phyloP scores from a whole-genome alignment of 768 basidiomycete genomes.

The Epithele typhae region DNA sequence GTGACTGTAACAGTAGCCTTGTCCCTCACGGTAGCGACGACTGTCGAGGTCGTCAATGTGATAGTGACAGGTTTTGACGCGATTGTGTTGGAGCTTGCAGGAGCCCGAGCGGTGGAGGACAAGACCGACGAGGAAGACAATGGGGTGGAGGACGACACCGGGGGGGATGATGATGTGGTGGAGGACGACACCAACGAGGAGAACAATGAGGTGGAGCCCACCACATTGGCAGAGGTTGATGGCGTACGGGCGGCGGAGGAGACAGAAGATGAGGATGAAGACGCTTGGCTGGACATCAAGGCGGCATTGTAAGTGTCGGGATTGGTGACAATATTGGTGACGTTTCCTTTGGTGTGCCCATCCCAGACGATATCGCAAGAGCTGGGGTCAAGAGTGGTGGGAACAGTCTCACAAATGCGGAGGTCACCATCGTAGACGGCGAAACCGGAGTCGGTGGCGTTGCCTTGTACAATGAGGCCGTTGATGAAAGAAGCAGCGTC shows the following conservation, averaged over 20 bases:
- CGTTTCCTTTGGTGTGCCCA: constrained; percentile 7
- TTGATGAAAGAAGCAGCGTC: constrained; percentile 50
- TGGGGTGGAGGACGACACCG: background rate
- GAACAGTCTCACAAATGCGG: constrained; percentile 54
- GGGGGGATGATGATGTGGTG: constrained; percentile 1
- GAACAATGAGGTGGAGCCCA: constrained; percentile 2
- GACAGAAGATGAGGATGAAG: background rate
- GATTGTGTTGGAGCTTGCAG: background rate
- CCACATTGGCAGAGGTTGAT: background rate
- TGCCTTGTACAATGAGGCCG: constrained; percentile 45
- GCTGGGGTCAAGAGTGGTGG: constrained; percentile 21
- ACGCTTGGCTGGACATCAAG: background rate
- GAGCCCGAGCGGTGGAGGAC: background rate
- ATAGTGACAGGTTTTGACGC: background rate
- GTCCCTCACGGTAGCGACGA: background rate
- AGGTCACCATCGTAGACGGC: constrained; percentile 48
- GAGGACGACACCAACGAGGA: background rate
- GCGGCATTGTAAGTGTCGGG: constrained; percentile 17
- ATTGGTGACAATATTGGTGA: background rate
- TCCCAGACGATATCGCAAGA: constrained; percentile 58
- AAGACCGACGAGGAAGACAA: constrained; percentile 8
- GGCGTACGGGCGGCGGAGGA: background rate
- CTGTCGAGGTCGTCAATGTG: background rate
- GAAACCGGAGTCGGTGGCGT: constrained; percentile 44
- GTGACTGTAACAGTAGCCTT: constrained; percentile 13